Conservation (phyloP, 2,329 filamentous ascomycete species). For the Alternaria arbusti region DNA sequence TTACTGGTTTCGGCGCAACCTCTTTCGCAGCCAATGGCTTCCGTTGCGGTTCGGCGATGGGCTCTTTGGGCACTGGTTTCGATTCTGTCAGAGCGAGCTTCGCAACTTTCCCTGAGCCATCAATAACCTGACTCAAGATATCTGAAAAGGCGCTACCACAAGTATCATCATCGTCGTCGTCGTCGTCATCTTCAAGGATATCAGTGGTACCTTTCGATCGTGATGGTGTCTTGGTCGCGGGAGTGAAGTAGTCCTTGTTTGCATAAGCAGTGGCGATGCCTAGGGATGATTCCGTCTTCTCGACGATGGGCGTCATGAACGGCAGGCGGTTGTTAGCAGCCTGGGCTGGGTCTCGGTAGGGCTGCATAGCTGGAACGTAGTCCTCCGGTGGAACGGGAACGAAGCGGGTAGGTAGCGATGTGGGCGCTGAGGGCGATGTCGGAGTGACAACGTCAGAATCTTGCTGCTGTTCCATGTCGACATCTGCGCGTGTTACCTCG, state of each 20-base stretch:
- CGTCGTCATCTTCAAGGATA: constrained; percentile 48
- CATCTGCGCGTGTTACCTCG: constrained; percentile 36
- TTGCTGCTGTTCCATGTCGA: constrained; percentile 41
- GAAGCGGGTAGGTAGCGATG: constrained; percentile 64
- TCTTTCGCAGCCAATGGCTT: constrained; percentile 31
- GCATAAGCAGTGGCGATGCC: constrained; percentile 57
- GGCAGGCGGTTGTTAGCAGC: constrained; percentile 89
- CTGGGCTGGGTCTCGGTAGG: constrained; percentile 80
- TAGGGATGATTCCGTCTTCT: constrained; percentile 89
- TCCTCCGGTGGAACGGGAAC: constrained; percentile 84
- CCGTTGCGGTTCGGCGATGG: constrained; percentile 18
- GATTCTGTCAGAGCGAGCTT: constrained; percentile 60
- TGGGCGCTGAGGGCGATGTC: constrained; percentile 49
- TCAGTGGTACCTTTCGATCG: constrained; percentile 56
- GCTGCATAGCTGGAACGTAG: constrained; percentile 78
- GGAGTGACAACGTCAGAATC: constrained; percentile 55
- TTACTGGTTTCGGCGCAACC: constrained; percentile 49
- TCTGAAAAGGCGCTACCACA: constrained; percentile 76
- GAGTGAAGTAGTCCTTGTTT: constrained; percentile 64
- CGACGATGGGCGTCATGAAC: constrained; percentile 98
- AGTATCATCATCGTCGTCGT: constrained; percentile 50
- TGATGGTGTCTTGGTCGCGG: constrained; percentile 86
- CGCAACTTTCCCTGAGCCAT: constrained; percentile 53
- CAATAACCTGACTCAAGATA: constrained; percentile 59
- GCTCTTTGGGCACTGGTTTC: constrained; percentile 38